Percentiles rank a stretch among this genome's conserved stretches.
Conservation (phyloP, 2,329 filamentous ascomycete genomes). For the Zasmidium citrigriseum region DNA sequence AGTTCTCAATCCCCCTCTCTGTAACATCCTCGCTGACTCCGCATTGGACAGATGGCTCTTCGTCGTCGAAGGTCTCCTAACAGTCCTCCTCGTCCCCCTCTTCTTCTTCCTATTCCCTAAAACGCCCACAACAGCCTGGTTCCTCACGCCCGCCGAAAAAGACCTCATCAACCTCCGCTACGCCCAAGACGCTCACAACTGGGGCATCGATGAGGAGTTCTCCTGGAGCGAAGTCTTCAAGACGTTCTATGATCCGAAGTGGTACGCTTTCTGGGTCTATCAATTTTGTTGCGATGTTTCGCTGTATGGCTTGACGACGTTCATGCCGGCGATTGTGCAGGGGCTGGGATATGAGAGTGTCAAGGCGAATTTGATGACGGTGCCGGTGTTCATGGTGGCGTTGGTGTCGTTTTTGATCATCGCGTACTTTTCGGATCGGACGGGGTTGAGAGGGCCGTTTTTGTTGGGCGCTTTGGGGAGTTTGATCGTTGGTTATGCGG, state of each 20-base stretch:
- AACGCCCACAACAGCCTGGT: conserved; percentile 5
- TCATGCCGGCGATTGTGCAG: conserved; percentile 8
- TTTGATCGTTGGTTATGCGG: conserved; percentile 11
- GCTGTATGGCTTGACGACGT: conserved; percentile 9
- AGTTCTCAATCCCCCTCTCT: not conserved
- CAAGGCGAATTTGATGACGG: conserved; percentile 11
- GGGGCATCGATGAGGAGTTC: conserved; percentile 3
- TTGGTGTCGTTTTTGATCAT: conserved; percentile 8
- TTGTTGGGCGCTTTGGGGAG: conserved; percentile 6
- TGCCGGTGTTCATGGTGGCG: conserved; percentile 6
- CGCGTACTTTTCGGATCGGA: conserved; percentile 6
- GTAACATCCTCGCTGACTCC: not conserved
- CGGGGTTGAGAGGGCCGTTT: conserved; percentile 5
- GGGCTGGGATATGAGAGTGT: conserved; percentile 5
- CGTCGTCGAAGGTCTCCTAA: conserved; percentile 5
- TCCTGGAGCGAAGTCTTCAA: conserved; percentile 6
- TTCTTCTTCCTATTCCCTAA: conserved; percentile 11
- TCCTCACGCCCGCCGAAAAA: conserved; percentile 1
- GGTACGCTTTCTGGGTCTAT: conserved; percentile 11
- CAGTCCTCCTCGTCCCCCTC: conserved; percentile 6
- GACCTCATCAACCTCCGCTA: conserved; percentile 5
- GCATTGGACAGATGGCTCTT: conserved; percentile 5
- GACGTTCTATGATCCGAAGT: conserved; percentile 4
- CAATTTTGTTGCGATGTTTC: conserved; percentile 10
- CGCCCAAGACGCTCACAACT: not conserved